Percentiles rank a stretch among this genome's conserved stretches.
Conservation (phyloP, 2,329 filamentous ascomycete species). For the Xylariaceae sp. region DNA sequence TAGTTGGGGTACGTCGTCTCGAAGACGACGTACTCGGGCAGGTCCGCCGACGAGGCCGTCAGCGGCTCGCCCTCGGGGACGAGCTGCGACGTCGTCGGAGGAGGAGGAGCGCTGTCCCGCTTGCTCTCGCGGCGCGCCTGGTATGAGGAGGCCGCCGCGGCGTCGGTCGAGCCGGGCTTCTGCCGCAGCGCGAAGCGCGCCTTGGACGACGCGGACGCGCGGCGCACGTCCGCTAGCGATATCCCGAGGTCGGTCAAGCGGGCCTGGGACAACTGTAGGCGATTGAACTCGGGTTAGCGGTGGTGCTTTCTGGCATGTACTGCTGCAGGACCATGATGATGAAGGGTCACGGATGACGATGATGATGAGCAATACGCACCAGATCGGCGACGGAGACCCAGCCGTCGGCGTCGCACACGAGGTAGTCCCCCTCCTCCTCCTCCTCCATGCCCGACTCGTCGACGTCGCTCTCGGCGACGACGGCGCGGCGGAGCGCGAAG, state of each 20-base stretch:
- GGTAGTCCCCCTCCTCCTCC: slow-evolving; percentile 19
- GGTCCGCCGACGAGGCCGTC: slow-evolving; percentile 23
- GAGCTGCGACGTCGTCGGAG: slow-evolving; percentile 13
- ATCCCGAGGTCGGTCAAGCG: slow-evolving; percentile 28
- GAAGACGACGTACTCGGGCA: slow-evolving; percentile 35
- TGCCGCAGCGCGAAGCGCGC: slow-evolving; percentile 28
- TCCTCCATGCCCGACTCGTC: slow-evolving; percentile 19
- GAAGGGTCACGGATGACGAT: not conserved
- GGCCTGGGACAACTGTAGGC: slow-evolving; percentile 26
- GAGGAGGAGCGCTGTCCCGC: slow-evolving; percentile 14
- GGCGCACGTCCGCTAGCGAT: slow-evolving; percentile 28
- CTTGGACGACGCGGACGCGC: slow-evolving; percentile 28
- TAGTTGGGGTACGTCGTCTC: slow-evolving; percentile 38
- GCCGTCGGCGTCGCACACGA: slow-evolving; percentile 31
- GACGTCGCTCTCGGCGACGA: slow-evolving; percentile 27
- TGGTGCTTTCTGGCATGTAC: slow-evolving; percentile 3
- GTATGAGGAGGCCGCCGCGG: slow-evolving; percentile 24
- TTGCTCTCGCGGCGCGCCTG: slow-evolving; percentile 28
- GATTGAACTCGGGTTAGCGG: too few relatives aligned
- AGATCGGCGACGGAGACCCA: slow-evolving; percentile 33
- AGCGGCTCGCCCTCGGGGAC: slow-evolving; percentile 25
- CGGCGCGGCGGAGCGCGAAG: slow-evolving; percentile 33
- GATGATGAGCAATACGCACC: slow-evolving; percentile 25
- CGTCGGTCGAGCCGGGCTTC: slow-evolving; percentile 11
- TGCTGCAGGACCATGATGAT: too few relatives aligned